These are phyloP conservation scores for Ascoidea tarda DNA, from an alignment of 805 yeast species.

Conservation along the genomic window DNA sequence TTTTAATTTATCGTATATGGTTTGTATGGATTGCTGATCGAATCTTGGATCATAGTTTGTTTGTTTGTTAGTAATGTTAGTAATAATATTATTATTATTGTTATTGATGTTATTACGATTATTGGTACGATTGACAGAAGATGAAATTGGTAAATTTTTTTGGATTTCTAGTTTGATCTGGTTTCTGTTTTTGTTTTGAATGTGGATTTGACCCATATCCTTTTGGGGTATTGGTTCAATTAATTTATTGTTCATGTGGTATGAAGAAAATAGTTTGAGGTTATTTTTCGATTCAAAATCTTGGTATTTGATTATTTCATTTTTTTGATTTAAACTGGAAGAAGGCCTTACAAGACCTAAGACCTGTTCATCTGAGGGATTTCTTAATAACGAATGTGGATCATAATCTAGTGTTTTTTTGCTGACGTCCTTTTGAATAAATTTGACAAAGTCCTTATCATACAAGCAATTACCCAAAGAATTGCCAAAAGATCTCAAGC, in stretches of 20 bases:
- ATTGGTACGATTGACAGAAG: background rate
- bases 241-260: background rate
- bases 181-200: background rate
- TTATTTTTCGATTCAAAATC: constrained; percentile 4
- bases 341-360: background rate
- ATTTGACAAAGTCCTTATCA: constrained; percentile 49
- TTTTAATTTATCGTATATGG: background rate
- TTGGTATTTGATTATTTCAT: constrained; percentile 1
- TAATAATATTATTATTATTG: background rate
- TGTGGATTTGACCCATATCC: background rate
- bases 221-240: background rate
- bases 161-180: background rate
- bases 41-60: constrained; percentile 1
- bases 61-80: background rate
- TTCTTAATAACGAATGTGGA: constrained; percentile 19
- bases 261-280: background rate
- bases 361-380: constrained; percentile 8
- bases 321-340: background rate
- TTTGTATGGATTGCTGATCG: background rate
- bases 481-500: constrained; percentile 69
- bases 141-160: background rate
- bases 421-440: constrained; percentile 30
- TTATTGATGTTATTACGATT: background rate
- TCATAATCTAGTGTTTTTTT: constrained; percentile 16
- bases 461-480: constrained; percentile 78